Conservation (phyloP, 78 protist species). For the Monocercomonoides exilis region DNA sequence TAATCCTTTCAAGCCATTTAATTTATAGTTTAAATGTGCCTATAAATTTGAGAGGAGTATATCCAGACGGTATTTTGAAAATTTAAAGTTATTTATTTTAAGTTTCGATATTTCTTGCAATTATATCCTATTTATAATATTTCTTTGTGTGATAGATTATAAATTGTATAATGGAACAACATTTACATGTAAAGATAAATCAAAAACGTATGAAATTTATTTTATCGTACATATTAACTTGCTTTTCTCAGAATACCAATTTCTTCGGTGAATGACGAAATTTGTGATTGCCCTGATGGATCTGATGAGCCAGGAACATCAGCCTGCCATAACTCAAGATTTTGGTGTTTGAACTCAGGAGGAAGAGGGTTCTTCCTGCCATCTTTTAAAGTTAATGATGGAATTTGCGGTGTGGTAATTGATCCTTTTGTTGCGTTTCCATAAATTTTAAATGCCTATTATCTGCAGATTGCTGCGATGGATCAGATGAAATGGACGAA, state of each 20-base stretch:
- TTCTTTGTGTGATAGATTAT: no score
- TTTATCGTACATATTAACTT: neutral
- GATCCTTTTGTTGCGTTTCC: neutral
- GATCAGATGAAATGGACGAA: slow-evolving; percentile 3
- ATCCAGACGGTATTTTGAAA: no score
- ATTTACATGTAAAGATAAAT: slow-evolving; percentile 10
- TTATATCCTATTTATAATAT: no score
- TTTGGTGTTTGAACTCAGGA: slow-evolving; percentile 26
- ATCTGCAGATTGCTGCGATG: slow-evolving; percentile 11
- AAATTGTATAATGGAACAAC: no score
- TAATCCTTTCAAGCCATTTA: no score
- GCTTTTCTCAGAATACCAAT: slow-evolving; percentile 11
- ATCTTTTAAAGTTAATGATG: neutral
- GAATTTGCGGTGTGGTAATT: slow-evolving; percentile 5
- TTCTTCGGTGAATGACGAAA: slow-evolving; percentile 23
- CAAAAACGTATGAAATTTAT: slow-evolving; percentile 5
- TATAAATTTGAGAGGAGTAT: no score
- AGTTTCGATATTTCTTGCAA: no score
- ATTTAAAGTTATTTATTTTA: no score
- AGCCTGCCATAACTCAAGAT: slow-evolving; percentile 19
- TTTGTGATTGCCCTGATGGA: slow-evolving; percentile 38
- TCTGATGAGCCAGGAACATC: slow-evolving; percentile 45
- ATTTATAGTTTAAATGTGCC: no score
- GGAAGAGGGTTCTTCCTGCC: neutral
- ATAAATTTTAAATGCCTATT: neutral